Evolutionary conservation across 768 basidiomycete species (phyloP), one percentile per base, ranked within the genome.

Genomic region (Leccinum aurantiacum): DNA sequence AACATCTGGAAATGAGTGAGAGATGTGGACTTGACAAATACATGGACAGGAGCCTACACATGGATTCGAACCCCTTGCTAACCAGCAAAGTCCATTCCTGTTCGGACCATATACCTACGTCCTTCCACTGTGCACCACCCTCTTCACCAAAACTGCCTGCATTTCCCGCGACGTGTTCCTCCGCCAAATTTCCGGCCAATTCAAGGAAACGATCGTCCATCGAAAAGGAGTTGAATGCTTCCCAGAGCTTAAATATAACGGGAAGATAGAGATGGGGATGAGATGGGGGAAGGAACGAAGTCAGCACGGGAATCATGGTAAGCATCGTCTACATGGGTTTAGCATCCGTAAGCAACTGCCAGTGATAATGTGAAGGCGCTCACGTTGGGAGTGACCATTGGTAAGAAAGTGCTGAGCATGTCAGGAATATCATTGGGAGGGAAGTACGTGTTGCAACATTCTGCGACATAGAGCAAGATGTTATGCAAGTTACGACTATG

Each of bases 51-150:
- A 53, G 46, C 70, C 48, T 73, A 89, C 90, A 87, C 86, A 93
- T 88, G 6, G 90, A 88, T 33, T 84, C 81, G 35, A 98, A 76
- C 14, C 90, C 89, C 71, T 95, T 95, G 37, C 87, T 86, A 63
- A 95, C 83, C 53, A 98, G 76, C 27, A 89, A 78, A 57, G 85
- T 84, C 87, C 93, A 98, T 73, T 98, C 87, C 47, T 83, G 78
- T 59, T 92, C 83, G 5, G 84, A 87, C 84, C 93, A 95, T 57
- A 98, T 95, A 13, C 95, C 95, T 37, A 98, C 82, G 64, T 92
- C 90, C 71, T 88, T 89, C 86, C 87, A 89, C 58, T 77, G 74
- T 8, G 85, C 82, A 41, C 81, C 80, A 53, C 82, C 84, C 65
- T 84, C 82, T 53, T 73, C 72, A 9, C 82, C 85, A n/a, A 75